These are phyloP conservation scores for Blepharisma japonicum DNA, from an alignment of 73 alveolate species.

Conservation along the genomic window DNA sequence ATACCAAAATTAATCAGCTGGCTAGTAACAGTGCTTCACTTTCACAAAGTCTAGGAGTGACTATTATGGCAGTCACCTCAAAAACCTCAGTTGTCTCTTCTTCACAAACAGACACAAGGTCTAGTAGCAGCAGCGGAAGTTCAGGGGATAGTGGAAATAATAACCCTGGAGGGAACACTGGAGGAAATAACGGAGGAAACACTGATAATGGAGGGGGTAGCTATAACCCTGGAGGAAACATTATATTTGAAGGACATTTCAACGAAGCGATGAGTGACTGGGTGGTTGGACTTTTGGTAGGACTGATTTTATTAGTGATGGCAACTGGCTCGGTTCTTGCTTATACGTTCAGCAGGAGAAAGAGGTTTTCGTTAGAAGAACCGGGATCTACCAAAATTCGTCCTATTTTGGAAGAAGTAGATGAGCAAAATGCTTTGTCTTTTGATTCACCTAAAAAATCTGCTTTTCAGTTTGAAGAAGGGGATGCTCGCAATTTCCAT, in stretches of 20 bases:
- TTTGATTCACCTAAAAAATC: too few species aligned
- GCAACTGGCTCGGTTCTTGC: not conserved
- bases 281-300: constrained; percentile 2
- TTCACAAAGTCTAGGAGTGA: not conserved
- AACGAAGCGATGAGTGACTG: constrained; percentile 13
- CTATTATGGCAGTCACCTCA: not conserved
- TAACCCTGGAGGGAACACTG: not conserved
- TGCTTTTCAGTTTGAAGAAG: too few species aligned
- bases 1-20: not conserved
- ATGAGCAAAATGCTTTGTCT: too few species aligned
- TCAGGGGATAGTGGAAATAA: not conserved
- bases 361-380: too few species aligned
- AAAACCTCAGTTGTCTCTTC: not conserved
- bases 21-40: not conserved
- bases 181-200: not conserved
- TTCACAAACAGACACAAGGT: not conserved
- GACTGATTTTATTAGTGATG: not conserved
- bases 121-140: not conserved
- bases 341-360: too few species aligned
- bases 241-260: not conserved
- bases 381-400: too few species aligned
- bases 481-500: too few species aligned
- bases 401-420: too few species aligned
- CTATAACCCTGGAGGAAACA: not conserved
- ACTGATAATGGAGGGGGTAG: not conserved